phyloP scores from a whole-genome alignment of 1,284 basidiomycete species.

The Pseudozyma pruni region DNA sequence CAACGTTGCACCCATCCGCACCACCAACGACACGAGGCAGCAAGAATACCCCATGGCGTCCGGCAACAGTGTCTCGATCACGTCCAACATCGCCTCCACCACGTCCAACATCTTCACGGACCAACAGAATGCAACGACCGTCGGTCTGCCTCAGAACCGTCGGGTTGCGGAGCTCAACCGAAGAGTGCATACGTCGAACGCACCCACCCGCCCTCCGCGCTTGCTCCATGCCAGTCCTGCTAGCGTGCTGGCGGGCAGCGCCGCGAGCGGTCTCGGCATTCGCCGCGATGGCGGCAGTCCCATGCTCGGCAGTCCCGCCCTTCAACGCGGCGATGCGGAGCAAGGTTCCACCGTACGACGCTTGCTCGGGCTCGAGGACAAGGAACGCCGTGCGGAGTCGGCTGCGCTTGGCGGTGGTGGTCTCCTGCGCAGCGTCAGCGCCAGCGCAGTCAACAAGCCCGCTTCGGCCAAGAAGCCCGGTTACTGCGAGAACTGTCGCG shows the following conservation, averaged over 20 bases:
- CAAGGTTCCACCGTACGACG: slow-evolving; percentile 52
- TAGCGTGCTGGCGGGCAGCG: slow-evolving; percentile 43
- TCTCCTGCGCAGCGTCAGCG: slow-evolving; percentile 48
- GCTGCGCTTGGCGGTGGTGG: slow-evolving; percentile 1
- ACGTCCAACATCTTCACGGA: slow-evolving; percentile 73
- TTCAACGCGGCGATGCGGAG: slow-evolving; percentile 12
- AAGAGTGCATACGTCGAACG: slow-evolving; percentile 52
- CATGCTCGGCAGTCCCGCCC: slow-evolving; percentile 16
- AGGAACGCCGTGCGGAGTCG: slow-evolving; percentile 3
- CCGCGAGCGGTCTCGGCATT: slow-evolving; percentile 40
- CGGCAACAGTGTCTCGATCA: slow-evolving; percentile 87
- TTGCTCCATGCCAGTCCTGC: slow-evolving; percentile 38
- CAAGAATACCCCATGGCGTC: slow-evolving; percentile 62
- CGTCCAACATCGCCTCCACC: slow-evolving; percentile 85
- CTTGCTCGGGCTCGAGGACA: slow-evolving; percentile 54
- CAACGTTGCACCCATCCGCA: slow-evolving; percentile 16
- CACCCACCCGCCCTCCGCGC: slow-evolving; percentile 16
- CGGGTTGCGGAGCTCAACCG: slow-evolving; percentile 56
- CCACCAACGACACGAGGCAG: slow-evolving; percentile 24
- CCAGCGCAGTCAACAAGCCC: slow-evolving; percentile 31
- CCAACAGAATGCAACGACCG: slow-evolving; percentile 33
- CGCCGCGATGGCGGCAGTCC: slow-evolving; percentile 36
- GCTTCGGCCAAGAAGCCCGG: slow-evolving; percentile 85
- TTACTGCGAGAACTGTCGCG: slow-evolving; percentile 96
- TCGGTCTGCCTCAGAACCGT: slow-evolving; percentile 51